Base-by-base conservation (phyloP, 2,329 filamentous ascomycete species). In the Truncatella angustata region DNA sequence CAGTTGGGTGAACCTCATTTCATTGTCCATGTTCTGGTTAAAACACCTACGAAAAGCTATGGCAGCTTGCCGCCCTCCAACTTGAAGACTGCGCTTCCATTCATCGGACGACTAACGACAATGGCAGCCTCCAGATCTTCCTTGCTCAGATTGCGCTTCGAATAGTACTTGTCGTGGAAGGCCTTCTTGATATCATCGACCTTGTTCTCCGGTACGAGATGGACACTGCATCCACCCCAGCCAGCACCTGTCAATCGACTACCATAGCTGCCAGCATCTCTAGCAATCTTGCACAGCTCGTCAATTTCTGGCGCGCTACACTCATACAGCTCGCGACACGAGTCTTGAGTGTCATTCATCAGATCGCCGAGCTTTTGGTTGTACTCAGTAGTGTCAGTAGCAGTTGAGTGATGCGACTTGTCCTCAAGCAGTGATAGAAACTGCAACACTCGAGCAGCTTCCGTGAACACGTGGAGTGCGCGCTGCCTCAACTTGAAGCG, bases 161-260 rank as follows among this genome's bases (percentile, higher is more conserved):
- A 74, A 70, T 95, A 97, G 69, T 97, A 99, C 66, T 91, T 85
- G 56, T 80, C 80, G 62, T 88, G 83, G 80, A 94, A 85, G 4
- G 90, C 90, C 63, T 82, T 78, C 68, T 82, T 90, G 20, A 99
- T 89, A 23, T 76, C 82, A 4, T 87, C 85, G 0, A 97, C 88
- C 70, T 88, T 93, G 63, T 91, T 82, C 53, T 85, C 88, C 0
- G 93, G 88, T 49, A 97, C 88, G 52, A 99, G 80, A 73, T 99
- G 94, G 53, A 99, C 93, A 55, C 85, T 94, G 73, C 94, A 97
- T 2, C 94, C 94, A 56, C 94, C 94, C 94, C 94, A 99, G 3
- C 94, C 94, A 1, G 94, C 94, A 35, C 94, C 94, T 0, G 93
- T 97, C 60, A 97, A 73, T 23, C 93, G 79, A 60, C 88, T 91